Evolutionary conservation across 1,139 yeast species (phyloP), one percentile per base, ranked within the genome.

Genomic region (Diutina pseudorugosa): DNA sequence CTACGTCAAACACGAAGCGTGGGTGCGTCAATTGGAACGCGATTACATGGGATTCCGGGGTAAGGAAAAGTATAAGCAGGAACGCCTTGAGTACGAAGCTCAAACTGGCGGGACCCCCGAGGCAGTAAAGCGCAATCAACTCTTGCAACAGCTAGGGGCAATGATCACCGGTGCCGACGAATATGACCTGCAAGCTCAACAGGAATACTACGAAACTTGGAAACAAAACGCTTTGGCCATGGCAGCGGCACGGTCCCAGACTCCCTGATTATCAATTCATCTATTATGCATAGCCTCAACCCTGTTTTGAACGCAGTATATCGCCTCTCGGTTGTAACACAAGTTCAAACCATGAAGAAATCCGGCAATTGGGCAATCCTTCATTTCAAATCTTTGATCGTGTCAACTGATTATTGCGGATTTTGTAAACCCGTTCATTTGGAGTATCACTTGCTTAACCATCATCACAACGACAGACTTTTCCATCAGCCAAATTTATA

Each of bases 1-100:
- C 51, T 66, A 82, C 56, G 70, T 83, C 51, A 71, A 72, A 49
- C 77, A 76, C 52, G 80, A 77, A 56, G 70, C 74, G 36, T 83
- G 90, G 90, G 67, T 72, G 12, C 57, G 61, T 9, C 73, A 73
- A 18, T 58, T 81, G 23, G 82, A 79, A 57, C 62, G 65, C 45
- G 64, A 62, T 51, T 74, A 66, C 56, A 66, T 70, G 59, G 41
- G 41, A 8, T 16, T n/a, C 16, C 21, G 12, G 23, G 49, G 40
- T 5, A 27, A 23, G 4, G 49, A 45, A 9, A 7, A 9, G 12
- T 27, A 27, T 20, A 27, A 45, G 7, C 40, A 16, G n/a, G 23
- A 45, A 8, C 49, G 49, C 11, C 23, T 11, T 4, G 49, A 45
- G 40, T 27, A 45, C 21, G 49, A 27, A 7, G 16, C 40, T 1